Base-by-base conservation (phyloP, 371 early-diverging fungal genomes). In the Dichotomocladium elegans region DNA sequence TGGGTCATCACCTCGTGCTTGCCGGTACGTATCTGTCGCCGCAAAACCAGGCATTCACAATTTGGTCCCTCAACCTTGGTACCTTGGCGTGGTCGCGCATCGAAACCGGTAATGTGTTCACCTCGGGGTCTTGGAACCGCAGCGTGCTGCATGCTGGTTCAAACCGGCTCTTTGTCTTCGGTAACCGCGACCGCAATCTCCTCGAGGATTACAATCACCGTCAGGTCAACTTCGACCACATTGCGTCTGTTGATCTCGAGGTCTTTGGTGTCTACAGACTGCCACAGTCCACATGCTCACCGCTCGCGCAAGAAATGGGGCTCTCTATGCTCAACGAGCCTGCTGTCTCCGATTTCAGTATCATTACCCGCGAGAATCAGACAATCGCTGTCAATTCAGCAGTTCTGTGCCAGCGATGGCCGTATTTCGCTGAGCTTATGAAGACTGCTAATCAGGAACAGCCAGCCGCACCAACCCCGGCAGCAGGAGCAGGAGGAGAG, bases 121-220 rank as follows among this genome's bases (percentile, higher is more conserved):
- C 66, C 30, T 60, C 76, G 7, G 90, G 90, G 10, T 88, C 88
- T 22, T 91, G 91, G 91, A 91, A 90, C 66, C 79, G 87, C 51
- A 88, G 87, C n/a, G 63, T 82, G 4, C 58, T 89, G 15, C 75
- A 84, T 44, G 80, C 79, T 22, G 57, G 52, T 24, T 66, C 67
- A 9, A 84, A 87, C 44, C 75, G 75, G 15, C 77, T 79, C 51
- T 55, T 85, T 8, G 79, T 88, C 21, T 86, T 89, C 64, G 90
- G 90, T 26, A 72, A 89, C 54, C 76, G 77, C 33, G 65, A 76
- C 14, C 79, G 90, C 17, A 80, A 68, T 24, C 69, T 89, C 40
- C 64, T 77, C 3, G 81, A 83, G 37, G 90, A 89, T 60, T 89
- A 89, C 57, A 80, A 87, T 58, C 79, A 85, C 43, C 82, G 90